Evolutionary conservation across 768 basidiomycete genomes (phyloP).

Genomic region (Kwoniella dejecticola): DNA sequence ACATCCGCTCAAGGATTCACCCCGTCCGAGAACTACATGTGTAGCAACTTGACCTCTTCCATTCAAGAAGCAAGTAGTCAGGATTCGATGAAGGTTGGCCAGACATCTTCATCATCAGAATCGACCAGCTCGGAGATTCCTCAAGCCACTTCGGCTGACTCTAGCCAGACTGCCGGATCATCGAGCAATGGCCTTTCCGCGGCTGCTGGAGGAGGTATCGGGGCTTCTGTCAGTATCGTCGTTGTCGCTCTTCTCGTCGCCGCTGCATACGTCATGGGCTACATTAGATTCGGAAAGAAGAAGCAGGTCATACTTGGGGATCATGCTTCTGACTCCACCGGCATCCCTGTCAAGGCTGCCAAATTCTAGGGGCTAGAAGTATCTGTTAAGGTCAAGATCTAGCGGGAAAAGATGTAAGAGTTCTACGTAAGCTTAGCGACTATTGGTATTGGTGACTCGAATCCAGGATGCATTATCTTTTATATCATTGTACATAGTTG

Average conservation of each 20-base stretch:
- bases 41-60: conserved; percentile 34
- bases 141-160: background rate
- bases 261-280: conserved; percentile 7
- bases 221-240: conserved; percentile 44
- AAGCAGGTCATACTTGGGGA: conserved; percentile 5
- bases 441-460: too few species aligned
- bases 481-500: too few species aligned
- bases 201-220: conserved; percentile 49
- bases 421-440: too few species aligned
- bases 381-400: background rate
- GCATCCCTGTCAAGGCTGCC: conserved; percentile 12
- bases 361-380: background rate
- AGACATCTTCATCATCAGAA: background rate
- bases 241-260: conserved; percentile 23
- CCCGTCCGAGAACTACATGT: conserved; percentile 26
- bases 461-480: too few species aligned
- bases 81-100: conserved; percentile 18
- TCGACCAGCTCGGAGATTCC: conserved; percentile 1
- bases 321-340: conserved; percentile 16
- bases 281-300: conserved; percentile 17
- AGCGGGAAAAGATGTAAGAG: background rate
- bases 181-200: conserved; percentile 26
- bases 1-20: conserved; percentile 21
- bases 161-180: background rate
- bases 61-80: conserved; percentile 23